A percentile compares a stretch with the other conserved stretches of the same genome.
phyloP scores from a whole-genome alignment of 495 filamentous ascomycete genomes.

The Cairneyella variabilis region DNA sequence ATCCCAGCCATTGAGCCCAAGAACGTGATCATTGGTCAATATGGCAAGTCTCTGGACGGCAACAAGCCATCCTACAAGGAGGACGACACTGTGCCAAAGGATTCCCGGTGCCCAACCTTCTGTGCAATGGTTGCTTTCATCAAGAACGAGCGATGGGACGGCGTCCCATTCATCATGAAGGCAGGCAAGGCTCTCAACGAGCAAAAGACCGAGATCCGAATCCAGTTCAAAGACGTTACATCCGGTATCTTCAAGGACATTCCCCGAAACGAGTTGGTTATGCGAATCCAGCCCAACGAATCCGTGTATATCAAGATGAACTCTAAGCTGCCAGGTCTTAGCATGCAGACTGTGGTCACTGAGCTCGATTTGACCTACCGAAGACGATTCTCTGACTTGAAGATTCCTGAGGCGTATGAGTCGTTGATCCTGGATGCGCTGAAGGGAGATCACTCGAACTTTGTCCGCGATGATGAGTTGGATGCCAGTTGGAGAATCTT shows the following conservation, averaged over 20 bases:
- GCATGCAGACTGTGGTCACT: slow-evolving; percentile 99
- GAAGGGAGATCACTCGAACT: slow-evolving; percentile 99
- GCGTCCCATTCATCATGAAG: slow-evolving; percentile 99
- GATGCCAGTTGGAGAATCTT: slow-evolving; percentile 99
- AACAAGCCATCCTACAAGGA: slow-evolving; percentile 98
- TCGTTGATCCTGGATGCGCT: slow-evolving; percentile 94
- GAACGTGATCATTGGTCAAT: slow-evolving; percentile 99
- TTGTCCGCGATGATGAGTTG: slow-evolving; percentile 97
- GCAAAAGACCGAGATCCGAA: slow-evolving; percentile 99
- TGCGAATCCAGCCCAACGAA: slow-evolving; percentile 99
- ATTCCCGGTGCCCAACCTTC: slow-evolving; percentile 96
- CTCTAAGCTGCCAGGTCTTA: slow-evolving; percentile 96
- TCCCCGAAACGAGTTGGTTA: slow-evolving; percentile 97
- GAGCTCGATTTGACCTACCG: slow-evolving; percentile 98
- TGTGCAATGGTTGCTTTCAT: slow-evolving; percentile 95
- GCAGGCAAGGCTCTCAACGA: slow-evolving; percentile 98
- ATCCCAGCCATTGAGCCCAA: slow-evolving; percentile 97
- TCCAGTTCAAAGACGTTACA: slow-evolving; percentile 98
- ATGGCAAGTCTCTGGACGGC: slow-evolving; percentile 92
- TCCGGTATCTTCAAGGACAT: slow-evolving; percentile 99
- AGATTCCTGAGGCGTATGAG: slow-evolving; percentile 99
- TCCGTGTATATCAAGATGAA: slow-evolving; percentile 99
- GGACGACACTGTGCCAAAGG: slow-evolving; percentile 96
- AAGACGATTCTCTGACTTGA: slow-evolving; percentile 96
- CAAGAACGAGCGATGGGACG: slow-evolving; percentile 99